phyloP scores from a whole-genome alignment of 352 stramenopile species.

The Phytophthora sp. region DNA sequence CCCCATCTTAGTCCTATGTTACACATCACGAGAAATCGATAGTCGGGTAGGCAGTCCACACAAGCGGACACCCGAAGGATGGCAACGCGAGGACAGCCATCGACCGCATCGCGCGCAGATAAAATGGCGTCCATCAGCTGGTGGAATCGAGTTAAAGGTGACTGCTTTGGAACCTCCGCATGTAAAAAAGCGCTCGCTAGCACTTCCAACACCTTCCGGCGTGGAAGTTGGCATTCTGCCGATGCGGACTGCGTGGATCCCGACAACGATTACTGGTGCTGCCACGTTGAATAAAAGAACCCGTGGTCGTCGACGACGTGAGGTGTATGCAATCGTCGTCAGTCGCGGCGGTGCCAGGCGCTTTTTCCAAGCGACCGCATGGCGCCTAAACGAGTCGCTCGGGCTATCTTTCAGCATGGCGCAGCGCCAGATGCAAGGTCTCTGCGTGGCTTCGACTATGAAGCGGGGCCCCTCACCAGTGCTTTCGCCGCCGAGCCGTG shows the following conservation, averaged over 20 bases:
- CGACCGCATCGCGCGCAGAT: background rate
- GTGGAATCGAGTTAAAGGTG: background rate
- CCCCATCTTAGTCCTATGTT: slow-evolving; percentile 24
- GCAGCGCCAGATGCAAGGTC: slow-evolving; percentile 6
- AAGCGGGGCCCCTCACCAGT: slow-evolving; percentile 1
- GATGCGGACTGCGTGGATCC: background rate
- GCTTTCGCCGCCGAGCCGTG: slow-evolving; percentile 6
- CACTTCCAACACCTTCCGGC: background rate
- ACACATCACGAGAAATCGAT: slow-evolving; percentile 28
- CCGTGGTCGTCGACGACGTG: slow-evolving; percentile 5
- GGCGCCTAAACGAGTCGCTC: slow-evolving; percentile 13
- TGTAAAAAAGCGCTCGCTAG: background rate
- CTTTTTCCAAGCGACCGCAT: slow-evolving; percentile 28
- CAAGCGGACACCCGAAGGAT: slow-evolving; percentile 15
- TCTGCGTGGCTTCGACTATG: background rate
- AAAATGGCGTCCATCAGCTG: background rate
- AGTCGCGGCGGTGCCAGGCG: background rate
- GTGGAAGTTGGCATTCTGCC: slow-evolving; percentile 8
- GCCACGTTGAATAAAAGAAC: slow-evolving; percentile 1
- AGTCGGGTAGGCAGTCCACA: slow-evolving; percentile 24
- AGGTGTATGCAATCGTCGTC: slow-evolving; percentile 20
- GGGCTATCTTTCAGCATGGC: slow-evolving; percentile 16
- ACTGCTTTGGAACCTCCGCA: background rate
- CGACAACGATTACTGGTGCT: background rate
- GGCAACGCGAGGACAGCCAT: slow-evolving; percentile 6